Evolutionary conservation across 768 basidiomycete species (phyloP).

Genomic region (Mycena rosella): DNA sequence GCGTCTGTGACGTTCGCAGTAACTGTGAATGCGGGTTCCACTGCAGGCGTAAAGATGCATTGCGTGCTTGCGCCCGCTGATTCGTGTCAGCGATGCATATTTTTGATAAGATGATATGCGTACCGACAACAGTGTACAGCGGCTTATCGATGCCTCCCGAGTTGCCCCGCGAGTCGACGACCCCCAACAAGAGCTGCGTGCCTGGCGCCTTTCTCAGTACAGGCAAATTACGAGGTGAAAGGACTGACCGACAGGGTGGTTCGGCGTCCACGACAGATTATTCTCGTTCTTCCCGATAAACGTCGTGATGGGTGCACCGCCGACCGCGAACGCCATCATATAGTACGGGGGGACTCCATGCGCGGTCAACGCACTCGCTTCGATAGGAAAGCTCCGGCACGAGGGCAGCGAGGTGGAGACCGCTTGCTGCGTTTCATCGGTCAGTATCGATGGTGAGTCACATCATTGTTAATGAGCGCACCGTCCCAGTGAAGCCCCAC

Average conservation of each 20-base stretch:
- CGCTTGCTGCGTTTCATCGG: no score
- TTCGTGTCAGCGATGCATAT: background rate
- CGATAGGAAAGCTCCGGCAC: slow-evolving; percentile 4
- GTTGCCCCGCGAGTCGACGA: slow-evolving; percentile 58
- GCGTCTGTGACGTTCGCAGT: slow-evolving; percentile 50
- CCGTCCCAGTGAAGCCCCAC: no score
- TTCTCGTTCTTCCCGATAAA: slow-evolving; percentile 53
- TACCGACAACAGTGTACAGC: slow-evolving; percentile 51
- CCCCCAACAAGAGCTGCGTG: slow-evolving; percentile 55
- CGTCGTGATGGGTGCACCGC: slow-evolving; percentile 50
- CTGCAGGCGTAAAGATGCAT: slow-evolving; percentile 31
- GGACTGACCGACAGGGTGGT: slow-evolving; percentile 54
- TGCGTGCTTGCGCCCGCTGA: slow-evolving; percentile 34
- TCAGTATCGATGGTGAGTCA: no score
- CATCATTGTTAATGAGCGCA: no score
- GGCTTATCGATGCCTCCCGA: slow-evolving; percentile 55
- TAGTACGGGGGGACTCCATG: slow-evolving; percentile 53
- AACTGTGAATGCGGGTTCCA: slow-evolving; percentile 41
- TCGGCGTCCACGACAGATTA: slow-evolving; percentile 56
- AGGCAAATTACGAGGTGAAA: background rate
- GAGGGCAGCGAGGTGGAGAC: slow-evolving; percentile 8
- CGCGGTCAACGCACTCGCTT: background rate
- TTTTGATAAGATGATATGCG: slow-evolving; percentile 18
- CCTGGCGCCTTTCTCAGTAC: slow-evolving; percentile 44
- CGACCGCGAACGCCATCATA: slow-evolving; percentile 57